Percentiles rank a stretch among this genome's conserved stretches.
Conservation (phyloP, 2,329 filamentous ascomycete genomes). For the Xylaria hypoxylon region DNA sequence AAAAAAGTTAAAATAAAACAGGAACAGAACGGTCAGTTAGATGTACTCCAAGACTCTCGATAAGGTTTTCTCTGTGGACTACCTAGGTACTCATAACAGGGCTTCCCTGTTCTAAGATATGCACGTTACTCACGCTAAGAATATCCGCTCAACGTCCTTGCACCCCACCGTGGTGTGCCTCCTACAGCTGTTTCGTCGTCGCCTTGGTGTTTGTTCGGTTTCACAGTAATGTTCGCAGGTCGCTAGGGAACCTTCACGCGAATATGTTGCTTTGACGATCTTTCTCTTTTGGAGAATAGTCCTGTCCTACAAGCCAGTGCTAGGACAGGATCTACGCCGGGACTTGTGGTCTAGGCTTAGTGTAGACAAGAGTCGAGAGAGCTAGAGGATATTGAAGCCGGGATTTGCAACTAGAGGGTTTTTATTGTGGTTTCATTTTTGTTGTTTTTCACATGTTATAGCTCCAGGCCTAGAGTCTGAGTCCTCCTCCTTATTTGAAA, state of each 20-base stretch:
- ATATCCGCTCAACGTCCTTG: background rate
- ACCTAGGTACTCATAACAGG: conserved; percentile 13
- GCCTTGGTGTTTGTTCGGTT: conserved; percentile 4
- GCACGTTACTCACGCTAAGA: background rate
- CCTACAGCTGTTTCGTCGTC: background rate
- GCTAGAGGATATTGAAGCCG: background rate
- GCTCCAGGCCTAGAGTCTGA: background rate
- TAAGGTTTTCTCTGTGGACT: conserved; percentile 22
- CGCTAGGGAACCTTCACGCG: background rate
- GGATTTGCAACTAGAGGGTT: conserved; percentile 3
- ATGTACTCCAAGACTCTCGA: conserved; percentile 1
- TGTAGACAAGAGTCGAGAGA: background rate
- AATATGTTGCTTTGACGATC: conserved; percentile 5
- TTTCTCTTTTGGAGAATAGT: conserved; percentile 8
- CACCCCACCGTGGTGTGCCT: background rate
- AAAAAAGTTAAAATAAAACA: background rate
- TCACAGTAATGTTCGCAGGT: background rate
- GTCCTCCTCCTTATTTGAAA: background rate
- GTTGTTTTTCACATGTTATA: too few relatives aligned
- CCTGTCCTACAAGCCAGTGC: background rate
- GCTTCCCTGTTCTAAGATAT: conserved; percentile 3
- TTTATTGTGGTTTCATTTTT: too few relatives aligned
- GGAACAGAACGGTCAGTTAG: background rate
- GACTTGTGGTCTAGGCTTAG: conserved; percentile 5
- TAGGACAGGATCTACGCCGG: background rate